Base-by-base conservation (phyloP, 1,284 basidiomycete genomes). In the Amylostereum areolatum region DNA sequence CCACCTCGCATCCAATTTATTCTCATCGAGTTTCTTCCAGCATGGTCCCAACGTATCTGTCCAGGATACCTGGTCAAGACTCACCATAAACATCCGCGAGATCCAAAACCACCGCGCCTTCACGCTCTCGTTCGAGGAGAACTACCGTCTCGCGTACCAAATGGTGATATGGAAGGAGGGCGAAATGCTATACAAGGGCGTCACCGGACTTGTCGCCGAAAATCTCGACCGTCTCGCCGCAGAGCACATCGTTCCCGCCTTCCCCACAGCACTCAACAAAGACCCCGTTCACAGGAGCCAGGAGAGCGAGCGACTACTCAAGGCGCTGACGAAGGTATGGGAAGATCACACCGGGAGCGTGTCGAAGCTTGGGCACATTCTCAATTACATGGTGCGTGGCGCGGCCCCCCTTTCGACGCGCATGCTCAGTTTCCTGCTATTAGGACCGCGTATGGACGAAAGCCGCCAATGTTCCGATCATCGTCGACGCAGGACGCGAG, bases 41-140 rank as follows among this genome's bases (percentile, higher is more conserved):
- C 83, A 81, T 67, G 83, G 81, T 10, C 75, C 81, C 30, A 81
- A 83, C 48, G 75, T 86, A 45, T 81, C 82, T 30, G 72, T 80
- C 24, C 80, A 87, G 43, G 79, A 84, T 55, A 89, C 81, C 43
- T 94, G 92, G 90, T 62, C 74, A 24, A 78, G 81, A 55, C 72
- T 97, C 11, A 77, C 86, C 18, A 73, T 75, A 49, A 97, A 97
- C 57, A 95, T 99, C 58, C 79, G 83, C 51, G 92, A 97, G 73
- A 99, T 99, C 50, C 92, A 97, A 66, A 89, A 92, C 59, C 92
- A 97, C 70, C 92, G 97, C 67, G 92, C 93, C 5, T 84, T 84
- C 49, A 88, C 85, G 61, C 81, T 99, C 30, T 97, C 92, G 11
- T 99, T 95, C 62, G 97, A 99, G 67, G 96, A 97, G 70, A 94